These are phyloP conservation scores for Diplotaxis tenuifolia DNA, from an alignment of 345 rosid species.

Conservation along the genomic window DNA sequence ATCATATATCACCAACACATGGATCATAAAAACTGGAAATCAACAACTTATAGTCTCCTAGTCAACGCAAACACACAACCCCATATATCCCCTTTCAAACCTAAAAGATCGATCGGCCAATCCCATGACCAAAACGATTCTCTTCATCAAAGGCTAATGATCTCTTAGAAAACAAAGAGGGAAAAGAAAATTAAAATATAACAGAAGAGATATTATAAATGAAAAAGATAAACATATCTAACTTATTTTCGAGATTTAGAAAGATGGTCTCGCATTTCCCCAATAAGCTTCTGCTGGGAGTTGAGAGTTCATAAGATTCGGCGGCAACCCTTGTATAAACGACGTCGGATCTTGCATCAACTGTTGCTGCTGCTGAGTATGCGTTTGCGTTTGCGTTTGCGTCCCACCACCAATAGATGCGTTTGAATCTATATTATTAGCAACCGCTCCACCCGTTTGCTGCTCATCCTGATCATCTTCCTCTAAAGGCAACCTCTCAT, in stretches of 20 bases:
- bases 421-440: conserved; percentile 19
- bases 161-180: conserved; percentile 23
- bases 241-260: conserved; percentile 27
- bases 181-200: conserved; percentile 3
- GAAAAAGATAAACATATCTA: conserved; percentile 20
- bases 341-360: conserved; percentile 53
- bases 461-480: conserved; percentile 57
- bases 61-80: conserved; percentile 29
- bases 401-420: conserved; percentile 22
- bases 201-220: conserved; percentile 15
- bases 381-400: conserved; percentile 51
- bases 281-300: conserved; percentile 59
- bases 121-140: conserved; percentile 16
- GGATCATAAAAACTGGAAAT: too few species aligned
- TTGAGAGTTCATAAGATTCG: conserved; percentile 63
- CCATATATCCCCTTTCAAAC: not conserved
- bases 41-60: conserved; percentile 20
- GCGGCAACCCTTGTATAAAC: conserved; percentile 54
- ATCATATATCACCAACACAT: too few species aligned
- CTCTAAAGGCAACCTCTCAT: conserved; percentile 72
- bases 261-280: conserved; percentile 60
- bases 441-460: conserved; percentile 26
- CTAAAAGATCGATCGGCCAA: conserved; percentile 10
- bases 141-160: conserved; percentile 32
- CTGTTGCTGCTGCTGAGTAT: conserved; percentile 27